A percentile compares a stretch with the other conserved stretches of the same genome.
These are phyloP conservation scores for Hippophae tibetana DNA, from an alignment of 306 rosid species.

Conservation along the genomic window DNA sequence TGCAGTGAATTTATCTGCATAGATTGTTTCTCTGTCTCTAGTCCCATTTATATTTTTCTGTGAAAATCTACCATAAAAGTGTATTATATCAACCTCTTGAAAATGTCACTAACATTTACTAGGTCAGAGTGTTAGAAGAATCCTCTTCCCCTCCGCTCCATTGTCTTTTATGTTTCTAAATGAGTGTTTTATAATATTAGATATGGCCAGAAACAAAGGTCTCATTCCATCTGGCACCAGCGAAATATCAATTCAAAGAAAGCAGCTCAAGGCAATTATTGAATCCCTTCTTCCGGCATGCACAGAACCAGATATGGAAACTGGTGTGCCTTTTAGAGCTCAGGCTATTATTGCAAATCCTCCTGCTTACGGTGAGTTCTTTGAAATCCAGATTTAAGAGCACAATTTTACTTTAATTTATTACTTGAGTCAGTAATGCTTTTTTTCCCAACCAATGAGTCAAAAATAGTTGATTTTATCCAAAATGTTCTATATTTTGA, in stretches of 20 bases:
- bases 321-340: conserved; percentile 68
- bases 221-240: conserved; percentile 80
- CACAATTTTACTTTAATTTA: conserved; percentile 22
- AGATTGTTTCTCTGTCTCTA: too few relatives aligned
- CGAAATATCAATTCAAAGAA: conserved; percentile 72
- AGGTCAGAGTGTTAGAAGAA: not conserved
- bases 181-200: conserved; percentile 31
- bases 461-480: too few relatives aligned
- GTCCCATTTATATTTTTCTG: too few relatives aligned
- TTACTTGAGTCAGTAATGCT: not conserved
- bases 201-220: conserved; percentile 95
- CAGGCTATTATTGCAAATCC: conserved; percentile 97
- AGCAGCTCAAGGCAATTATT: conserved; percentile 70
- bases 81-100: too few relatives aligned
- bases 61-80: too few relatives aligned
- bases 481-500: not conserved
- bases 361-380: conserved; percentile 82
- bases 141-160: not conserved
- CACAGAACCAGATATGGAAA: conserved; percentile 80
- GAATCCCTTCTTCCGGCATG: conserved; percentile 97
- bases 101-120: not conserved
- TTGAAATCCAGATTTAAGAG: conserved; percentile 23
- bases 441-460: too few relatives aligned
- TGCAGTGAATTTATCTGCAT: too few relatives aligned
- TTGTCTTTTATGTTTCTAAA: conserved; percentile 18